phyloP scores from a whole-genome alignment of 1,139 yeast genomes.

The Geotrichum candidum region DNA sequence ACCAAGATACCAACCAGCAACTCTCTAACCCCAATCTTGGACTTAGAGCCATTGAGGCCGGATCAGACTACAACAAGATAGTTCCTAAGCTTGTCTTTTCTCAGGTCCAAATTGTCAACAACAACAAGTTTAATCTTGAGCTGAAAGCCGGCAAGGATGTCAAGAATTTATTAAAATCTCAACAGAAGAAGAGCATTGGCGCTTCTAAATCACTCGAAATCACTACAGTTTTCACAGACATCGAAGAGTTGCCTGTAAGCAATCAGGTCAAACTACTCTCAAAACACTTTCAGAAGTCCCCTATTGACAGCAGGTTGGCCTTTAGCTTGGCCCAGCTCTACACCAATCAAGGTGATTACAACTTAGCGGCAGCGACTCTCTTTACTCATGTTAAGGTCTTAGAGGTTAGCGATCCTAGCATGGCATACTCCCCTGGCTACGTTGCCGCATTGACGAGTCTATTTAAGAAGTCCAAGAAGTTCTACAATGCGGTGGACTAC shows the following conservation, averaged over 20 bases:
- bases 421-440: constrained; percentile 42
- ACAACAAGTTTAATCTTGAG: constrained; percentile 27
- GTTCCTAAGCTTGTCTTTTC: constrained; percentile 20
- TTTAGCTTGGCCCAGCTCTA: constrained; percentile 44
- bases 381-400: constrained; percentile 30
- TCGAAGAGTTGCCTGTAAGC: constrained; percentile 10
- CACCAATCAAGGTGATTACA: constrained; percentile 36
- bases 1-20: constrained; percentile 11
- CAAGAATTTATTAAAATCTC: constrained; percentile 16
- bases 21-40: constrained; percentile 26
- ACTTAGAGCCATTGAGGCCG: constrained; percentile 25
- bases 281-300: constrained; percentile 19
- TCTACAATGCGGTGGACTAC: constrained; percentile 17
- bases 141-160: constrained; percentile 26
- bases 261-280: constrained; percentile 18
- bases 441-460: constrained; percentile 42
- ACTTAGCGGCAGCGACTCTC: constrained; percentile 37
- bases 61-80: constrained; percentile 18
- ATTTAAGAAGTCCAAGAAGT: constrained; percentile 38
- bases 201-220: constrained; percentile 15
- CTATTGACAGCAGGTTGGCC: constrained; percentile 23
- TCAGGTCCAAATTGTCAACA: constrained; percentile 24
- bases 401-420: constrained; percentile 16
- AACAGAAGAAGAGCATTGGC: constrained; percentile 1
- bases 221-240: constrained; percentile 13